Evolutionary conservation across 2,329 filamentous ascomycete genomes (phyloP).

Genomic region (Plenodomus tracheiphilus): DNA sequence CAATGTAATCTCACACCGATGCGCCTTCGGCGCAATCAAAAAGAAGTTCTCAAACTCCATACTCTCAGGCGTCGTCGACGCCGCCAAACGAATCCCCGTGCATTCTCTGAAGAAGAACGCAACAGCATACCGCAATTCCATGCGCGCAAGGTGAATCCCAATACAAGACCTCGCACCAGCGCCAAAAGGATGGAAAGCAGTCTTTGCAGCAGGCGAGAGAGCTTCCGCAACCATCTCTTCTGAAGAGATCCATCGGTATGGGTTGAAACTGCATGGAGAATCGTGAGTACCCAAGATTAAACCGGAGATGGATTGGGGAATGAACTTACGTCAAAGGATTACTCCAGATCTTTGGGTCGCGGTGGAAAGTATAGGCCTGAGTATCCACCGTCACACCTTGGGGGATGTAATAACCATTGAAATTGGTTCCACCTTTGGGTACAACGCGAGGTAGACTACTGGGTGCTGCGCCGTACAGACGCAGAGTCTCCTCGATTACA

Average conservation of each 20-base stretch:
- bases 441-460: slow-evolving; percentile 43
- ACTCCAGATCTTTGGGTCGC: slow-evolving; percentile 37
- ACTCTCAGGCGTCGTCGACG: slow-evolving; percentile 40
- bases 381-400: slow-evolving; percentile 44
- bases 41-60: slow-evolving; percentile 53
- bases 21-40: slow-evolving; percentile 48
- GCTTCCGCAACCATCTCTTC: slow-evolving; percentile 30
- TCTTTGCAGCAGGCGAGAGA: slow-evolving; percentile 42
- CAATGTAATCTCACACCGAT: slow-evolving; percentile 47
- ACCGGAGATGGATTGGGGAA: too few relatives aligned
- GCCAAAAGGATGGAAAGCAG: slow-evolving; percentile 69
- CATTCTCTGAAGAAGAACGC: slow-evolving; percentile 58
- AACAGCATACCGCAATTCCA: slow-evolving; percentile 58
- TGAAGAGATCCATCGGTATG: slow-evolving; percentile 34
- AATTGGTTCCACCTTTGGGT: slow-evolving; percentile 38
- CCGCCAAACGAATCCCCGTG: slow-evolving; percentile 29
- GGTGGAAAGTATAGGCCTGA: slow-evolving; percentile 47
- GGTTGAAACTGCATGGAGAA: slow-evolving; percentile 33
- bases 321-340: slow-evolving; percentile 28
- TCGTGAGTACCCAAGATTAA: background rate
- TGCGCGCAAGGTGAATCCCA: slow-evolving; percentile 67
- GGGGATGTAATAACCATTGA: slow-evolving; percentile 43
- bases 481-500: slow-evolving; percentile 47
- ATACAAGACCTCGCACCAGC: slow-evolving; percentile 71
- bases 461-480: slow-evolving; percentile 43